A percentile compares a stretch with the other conserved stretches of the same genome.
These are phyloP conservation scores for Neocallimastix lanati DNA, from an alignment of 192 early-diverging fungal genomes.

Conservation along the genomic window DNA sequence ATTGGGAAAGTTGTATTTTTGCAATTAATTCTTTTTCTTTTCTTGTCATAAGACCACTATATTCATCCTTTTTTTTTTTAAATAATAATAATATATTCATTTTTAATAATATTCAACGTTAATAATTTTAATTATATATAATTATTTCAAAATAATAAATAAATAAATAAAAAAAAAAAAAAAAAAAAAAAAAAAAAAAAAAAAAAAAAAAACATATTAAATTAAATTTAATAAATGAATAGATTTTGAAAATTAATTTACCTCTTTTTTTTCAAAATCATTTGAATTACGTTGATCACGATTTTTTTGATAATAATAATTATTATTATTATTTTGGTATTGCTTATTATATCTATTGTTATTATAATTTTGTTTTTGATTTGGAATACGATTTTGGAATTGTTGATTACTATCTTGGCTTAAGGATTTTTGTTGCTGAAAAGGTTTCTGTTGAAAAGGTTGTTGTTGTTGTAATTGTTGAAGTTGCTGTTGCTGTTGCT, in stretches of 20 bases:
- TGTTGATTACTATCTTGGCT: not conserved
- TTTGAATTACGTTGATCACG: not conserved
- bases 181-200: too few relatives aligned
- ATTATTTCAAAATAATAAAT: too few relatives aligned
- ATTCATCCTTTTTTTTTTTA: constrained; percentile 58
- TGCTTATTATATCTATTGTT: constrained; percentile 11
- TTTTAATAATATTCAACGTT: too few relatives aligned
- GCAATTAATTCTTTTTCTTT: constrained; percentile 89
- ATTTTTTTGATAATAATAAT: not conserved
- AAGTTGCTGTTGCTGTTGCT: too few relatives aligned
- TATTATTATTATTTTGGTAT: too few relatives aligned
- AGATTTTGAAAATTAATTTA: not conserved
- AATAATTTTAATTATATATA: too few relatives aligned
- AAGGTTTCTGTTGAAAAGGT: constrained; percentile 8
- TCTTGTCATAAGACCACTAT: constrained; percentile 78
- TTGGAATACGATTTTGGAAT: not conserved
- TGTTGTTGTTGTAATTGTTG: too few relatives aligned
- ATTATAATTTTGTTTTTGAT: constrained; percentile 7
- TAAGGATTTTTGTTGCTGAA: constrained; percentile 3
- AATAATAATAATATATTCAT: too few relatives aligned
- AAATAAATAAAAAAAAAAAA: too few relatives aligned
- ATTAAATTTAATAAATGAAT: too few relatives aligned
- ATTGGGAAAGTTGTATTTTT: constrained; percentile 82
- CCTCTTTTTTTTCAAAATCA: not conserved
- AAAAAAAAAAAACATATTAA: too few relatives aligned